Evolutionary conservation across 2,329 filamentous ascomycete species (phyloP), one percentile per base, ranked within the genome.

Genomic region (Stemphylium lycopersici): DNA sequence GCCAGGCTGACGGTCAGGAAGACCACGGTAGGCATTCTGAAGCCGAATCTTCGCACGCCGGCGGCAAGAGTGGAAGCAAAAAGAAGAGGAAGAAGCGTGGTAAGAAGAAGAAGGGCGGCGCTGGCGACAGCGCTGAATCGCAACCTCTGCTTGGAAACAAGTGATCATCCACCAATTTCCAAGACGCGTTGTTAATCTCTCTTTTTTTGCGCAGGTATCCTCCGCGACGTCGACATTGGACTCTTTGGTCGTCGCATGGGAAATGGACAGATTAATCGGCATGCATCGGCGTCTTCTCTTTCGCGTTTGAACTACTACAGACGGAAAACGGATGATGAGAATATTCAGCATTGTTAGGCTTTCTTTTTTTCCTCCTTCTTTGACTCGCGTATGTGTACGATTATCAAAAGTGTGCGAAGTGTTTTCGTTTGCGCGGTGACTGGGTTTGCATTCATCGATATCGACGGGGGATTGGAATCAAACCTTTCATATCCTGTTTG

Each of bases 51-150:
- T 56, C 61, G 32, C 61, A 67, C 37, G 53, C 58, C 1, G 63
- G 61, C 1, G 62, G 61, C 22, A 69, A 70, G 24, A 55, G 59
- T 10, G 59, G 46, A 3, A 56, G 65, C 46, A 73, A 72, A 44
- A 75, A 73, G 58, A 72, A 74, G 65, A 69, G 70, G 24, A 76
- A 76, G 70, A 68, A 68, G 64, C 50, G 64, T 54, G 67, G 69
- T 58, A 74, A 74, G 63, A 76, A 76, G 71, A 73, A 74, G 63
- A 63, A 61, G 56, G 61, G 62, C 32, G 66, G 66, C 29, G 56
- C 56, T 29, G 64, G 65, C 11, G 63, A 65, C 22, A 57, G 59
- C 44, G 59, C 63, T 48, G 72, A 75, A 53, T 65, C 67, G 33
- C 66, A 74, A 44, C 70, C 72, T 3, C 52, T 75, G 18, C 60